Conservation (phyloP, 2,329 filamentous ascomycete species). For the Aspergillus tubingensis region DNA sequence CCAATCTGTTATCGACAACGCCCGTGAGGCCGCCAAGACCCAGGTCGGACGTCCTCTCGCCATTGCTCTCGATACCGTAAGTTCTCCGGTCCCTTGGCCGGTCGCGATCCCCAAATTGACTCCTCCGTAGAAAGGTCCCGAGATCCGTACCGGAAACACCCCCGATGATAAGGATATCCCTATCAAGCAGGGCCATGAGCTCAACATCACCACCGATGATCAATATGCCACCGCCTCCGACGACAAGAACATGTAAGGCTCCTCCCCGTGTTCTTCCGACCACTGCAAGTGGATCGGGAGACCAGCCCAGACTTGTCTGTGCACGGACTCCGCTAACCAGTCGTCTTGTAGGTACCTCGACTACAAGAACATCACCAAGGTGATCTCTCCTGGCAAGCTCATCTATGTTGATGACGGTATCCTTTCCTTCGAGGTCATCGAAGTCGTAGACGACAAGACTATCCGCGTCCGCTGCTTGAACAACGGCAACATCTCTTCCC, state of each 20-base stretch:
- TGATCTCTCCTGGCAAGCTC: constrained; percentile 84
- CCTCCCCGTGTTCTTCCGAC: not conserved
- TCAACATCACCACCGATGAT: constrained; percentile 98
- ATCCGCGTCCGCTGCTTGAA: constrained; percentile 85
- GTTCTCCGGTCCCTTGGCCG: constrained; percentile 42
- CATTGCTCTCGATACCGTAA: constrained; percentile 83
- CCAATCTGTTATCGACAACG: constrained; percentile 96
- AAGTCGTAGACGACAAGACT: constrained; percentile 85
- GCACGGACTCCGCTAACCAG: constrained; percentile 18
- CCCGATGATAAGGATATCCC: constrained; percentile 71
- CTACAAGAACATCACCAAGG: constrained; percentile 99
- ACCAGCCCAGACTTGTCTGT: not conserved
- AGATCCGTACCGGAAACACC: constrained; percentile 82
- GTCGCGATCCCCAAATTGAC: constrained; percentile 14
- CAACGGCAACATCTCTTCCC: constrained; percentile 98
- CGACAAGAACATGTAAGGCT: constrained; percentile 84
- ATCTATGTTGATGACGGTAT: constrained; percentile 99
- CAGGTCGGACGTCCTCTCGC: constrained; percentile 84
- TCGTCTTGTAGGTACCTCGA: constrained; percentile 74
- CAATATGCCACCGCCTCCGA: constrained; percentile 82
- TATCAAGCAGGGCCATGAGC: constrained; percentile 76
- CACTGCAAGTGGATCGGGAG: not conserved
- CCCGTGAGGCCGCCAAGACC: constrained; percentile 77
- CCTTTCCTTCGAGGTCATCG: constrained; percentile 89
- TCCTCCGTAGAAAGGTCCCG: constrained; percentile 67